Percentiles rank a stretch among this genome's conserved stretches.
These are phyloP conservation scores for Pholiota adiposa DNA, from an alignment of 1,284 basidiomycete genomes.

Conservation along the genomic window DNA sequence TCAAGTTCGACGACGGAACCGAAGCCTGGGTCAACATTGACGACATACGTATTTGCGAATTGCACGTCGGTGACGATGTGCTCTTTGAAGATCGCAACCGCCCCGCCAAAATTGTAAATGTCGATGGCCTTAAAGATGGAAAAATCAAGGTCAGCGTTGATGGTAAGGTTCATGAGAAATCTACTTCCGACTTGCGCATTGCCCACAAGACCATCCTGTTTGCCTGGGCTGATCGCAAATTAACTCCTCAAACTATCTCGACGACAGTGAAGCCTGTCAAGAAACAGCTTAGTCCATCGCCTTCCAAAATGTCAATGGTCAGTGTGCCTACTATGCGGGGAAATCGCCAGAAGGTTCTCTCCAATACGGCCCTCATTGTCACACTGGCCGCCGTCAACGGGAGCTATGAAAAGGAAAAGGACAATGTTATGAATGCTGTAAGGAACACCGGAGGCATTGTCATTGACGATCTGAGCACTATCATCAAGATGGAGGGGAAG, in stretches of 20 bases:
- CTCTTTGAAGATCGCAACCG: constrained; percentile 35
- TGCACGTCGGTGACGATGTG: constrained; percentile 61
- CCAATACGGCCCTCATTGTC: constrained; percentile 52
- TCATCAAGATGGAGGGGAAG: constrained; percentile 65
- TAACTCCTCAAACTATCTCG: constrained; percentile 45
- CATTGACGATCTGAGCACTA: constrained; percentile 65
- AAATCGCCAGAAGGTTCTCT: constrained; percentile 40
- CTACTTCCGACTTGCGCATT: constrained; percentile 46
- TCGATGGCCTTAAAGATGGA: constrained; percentile 38
- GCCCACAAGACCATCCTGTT: constrained; percentile 49
- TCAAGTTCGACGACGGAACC: constrained; percentile 67
- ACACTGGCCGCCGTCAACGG: constrained; percentile 45
- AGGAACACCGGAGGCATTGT: constrained; percentile 61
- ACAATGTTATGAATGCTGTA: constrained; percentile 49
- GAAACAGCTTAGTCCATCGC: constrained; percentile 42
- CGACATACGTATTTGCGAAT: constrained; percentile 55
- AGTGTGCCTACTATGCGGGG: constrained; percentile 33
- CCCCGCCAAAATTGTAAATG: constrained; percentile 37
- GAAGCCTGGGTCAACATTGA: constrained; percentile 49
- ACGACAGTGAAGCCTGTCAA: constrained; percentile 36
- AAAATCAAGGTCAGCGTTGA: constrained; percentile 45
- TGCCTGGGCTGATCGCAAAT: constrained; percentile 56
- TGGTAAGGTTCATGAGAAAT: constrained; percentile 38
- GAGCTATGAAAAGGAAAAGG: constrained; percentile 40
- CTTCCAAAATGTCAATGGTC: constrained; percentile 42